These are phyloP conservation scores for Saturnispora diversa DNA, from an alignment of 805 yeast genomes.

Conservation along the genomic window DNA sequence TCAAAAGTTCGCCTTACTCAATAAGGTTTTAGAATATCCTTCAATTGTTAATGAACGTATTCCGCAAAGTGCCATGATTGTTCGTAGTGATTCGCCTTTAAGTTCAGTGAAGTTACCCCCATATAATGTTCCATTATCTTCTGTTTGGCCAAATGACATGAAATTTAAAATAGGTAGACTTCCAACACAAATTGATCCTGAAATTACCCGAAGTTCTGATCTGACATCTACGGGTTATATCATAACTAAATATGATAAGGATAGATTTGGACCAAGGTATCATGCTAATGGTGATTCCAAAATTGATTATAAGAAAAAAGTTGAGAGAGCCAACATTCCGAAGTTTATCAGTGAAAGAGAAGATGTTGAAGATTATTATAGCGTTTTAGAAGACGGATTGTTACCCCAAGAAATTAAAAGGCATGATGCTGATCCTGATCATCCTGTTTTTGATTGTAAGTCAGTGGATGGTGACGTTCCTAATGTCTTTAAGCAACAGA, in stretches of 20 bases:
- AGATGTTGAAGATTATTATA: constrained; percentile 22
- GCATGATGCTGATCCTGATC: constrained; percentile 1
- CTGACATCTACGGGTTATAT: constrained; percentile 28
- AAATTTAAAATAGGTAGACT: constrained; percentile 54
- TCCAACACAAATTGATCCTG: constrained; percentile 46
- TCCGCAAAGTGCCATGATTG: constrained; percentile 21
- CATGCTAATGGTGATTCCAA: constrained; percentile 22
- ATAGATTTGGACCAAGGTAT: constrained; percentile 52
- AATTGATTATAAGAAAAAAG: constrained; percentile 31
- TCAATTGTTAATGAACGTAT: constrained; percentile 29
- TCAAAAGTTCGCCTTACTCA: constrained; percentile 27
- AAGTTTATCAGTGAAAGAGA: constrained; percentile 57
- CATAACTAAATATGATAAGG: constrained; percentile 48
- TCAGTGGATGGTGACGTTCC: constrained; percentile 44
- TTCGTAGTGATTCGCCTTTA: constrained; percentile 51
- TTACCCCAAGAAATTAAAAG: constrained; percentile 17
- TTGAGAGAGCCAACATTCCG: constrained; percentile 29
- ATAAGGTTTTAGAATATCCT: constrained; percentile 50
- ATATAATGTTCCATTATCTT: constrained; percentile 65
- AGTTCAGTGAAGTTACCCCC: constrained; percentile 79
- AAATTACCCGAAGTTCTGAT: constrained; percentile 34
- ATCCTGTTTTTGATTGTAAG: constrained; percentile 25
- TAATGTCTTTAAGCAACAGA: constrained; percentile 64
- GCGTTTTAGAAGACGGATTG: constrained; percentile 10
- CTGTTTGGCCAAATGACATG: constrained; percentile 67